A percentile compares a stretch with the other conserved stretches of the same genome.
phyloP scores from a whole-genome alignment of 768 basidiomycete genomes.

The Dioszegia aurantiaca region DNA sequence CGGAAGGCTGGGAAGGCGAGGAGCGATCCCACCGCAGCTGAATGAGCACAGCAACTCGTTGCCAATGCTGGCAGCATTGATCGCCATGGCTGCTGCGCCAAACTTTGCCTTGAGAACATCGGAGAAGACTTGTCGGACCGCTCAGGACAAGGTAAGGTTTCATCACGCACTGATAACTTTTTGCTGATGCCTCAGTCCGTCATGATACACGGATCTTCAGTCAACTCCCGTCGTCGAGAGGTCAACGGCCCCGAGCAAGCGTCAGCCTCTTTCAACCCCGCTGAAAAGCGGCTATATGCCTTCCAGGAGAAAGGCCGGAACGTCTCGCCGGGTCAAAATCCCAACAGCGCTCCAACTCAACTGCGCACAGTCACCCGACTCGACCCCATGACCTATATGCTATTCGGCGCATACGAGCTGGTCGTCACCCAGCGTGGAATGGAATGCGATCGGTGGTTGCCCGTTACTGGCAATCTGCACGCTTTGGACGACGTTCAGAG shows the following conservation, averaged over 20 bases:
- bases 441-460: constrained; percentile 87
- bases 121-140: constrained; percentile 65
- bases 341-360: constrained; percentile 61
- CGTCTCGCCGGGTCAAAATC: constrained; percentile 55
- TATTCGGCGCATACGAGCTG: constrained; percentile 83
- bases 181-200: constrained; percentile 58
- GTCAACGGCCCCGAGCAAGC: constrained; percentile 46
- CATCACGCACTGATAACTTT: not conserved
- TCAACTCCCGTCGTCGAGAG: constrained; percentile 69
- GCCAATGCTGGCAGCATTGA: constrained; percentile 75
- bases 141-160: constrained; percentile 71
- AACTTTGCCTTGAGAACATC: constrained; percentile 80
- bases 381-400: constrained; percentile 81
- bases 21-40: constrained; percentile 43
- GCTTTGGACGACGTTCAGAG: constrained; percentile 78
- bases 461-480: constrained; percentile 65
- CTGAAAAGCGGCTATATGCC: constrained; percentile 74
- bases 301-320: constrained; percentile 82
- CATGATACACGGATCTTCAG: constrained; percentile 80
- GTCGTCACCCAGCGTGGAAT: constrained; percentile 68
- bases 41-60: constrained; percentile 52
- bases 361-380: constrained; percentile 77
- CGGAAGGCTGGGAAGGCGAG: constrained; percentile 18
- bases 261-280: constrained; percentile 42
- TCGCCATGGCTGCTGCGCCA: constrained; percentile 80